A percentile compares a stretch with the other conserved stretches of the same genome.
Conservation (phyloP, 1,284 basidiomycete species). For the Fomitopsis palustris region DNA sequence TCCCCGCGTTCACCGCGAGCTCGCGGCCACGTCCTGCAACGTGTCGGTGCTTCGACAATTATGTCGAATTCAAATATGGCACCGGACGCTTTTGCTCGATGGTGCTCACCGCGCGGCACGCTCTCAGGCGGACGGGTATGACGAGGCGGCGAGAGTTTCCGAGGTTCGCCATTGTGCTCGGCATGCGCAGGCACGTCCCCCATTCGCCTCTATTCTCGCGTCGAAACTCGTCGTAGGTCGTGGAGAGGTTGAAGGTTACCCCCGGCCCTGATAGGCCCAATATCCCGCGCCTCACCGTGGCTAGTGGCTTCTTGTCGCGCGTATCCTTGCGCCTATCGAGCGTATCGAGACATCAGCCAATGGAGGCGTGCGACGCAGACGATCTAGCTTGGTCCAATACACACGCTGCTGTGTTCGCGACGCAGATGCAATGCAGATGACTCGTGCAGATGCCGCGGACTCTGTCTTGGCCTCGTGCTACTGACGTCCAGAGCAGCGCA, state of each 20-base stretch:
- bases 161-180: not conserved
- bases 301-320: not conserved
- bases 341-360: not conserved
- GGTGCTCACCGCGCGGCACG: not conserved
- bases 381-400: constrained; percentile 3
- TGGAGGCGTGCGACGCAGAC: not conserved
- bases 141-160: not conserved
- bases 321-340: not conserved
- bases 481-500: constrained; percentile 1
- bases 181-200: not conserved
- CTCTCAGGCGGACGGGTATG: not conserved
- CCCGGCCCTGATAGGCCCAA: not conserved
- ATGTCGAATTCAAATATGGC: not conserved
- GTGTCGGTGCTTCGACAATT: not conserved
- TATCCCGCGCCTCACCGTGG: not conserved
- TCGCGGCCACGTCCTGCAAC: not conserved
- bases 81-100: not conserved
- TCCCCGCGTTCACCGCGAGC: not conserved
- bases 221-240: not conserved
- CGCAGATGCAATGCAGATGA: not conserved
- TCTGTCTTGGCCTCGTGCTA: not conserved
- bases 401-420: not conserved
- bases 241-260: not conserved
- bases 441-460: not conserved
- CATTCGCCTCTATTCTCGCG: not conserved